These are phyloP conservation scores for Globisporangium nunn DNA, from an alignment of 352 stramenopile genomes.

Conservation along the genomic window DNA sequence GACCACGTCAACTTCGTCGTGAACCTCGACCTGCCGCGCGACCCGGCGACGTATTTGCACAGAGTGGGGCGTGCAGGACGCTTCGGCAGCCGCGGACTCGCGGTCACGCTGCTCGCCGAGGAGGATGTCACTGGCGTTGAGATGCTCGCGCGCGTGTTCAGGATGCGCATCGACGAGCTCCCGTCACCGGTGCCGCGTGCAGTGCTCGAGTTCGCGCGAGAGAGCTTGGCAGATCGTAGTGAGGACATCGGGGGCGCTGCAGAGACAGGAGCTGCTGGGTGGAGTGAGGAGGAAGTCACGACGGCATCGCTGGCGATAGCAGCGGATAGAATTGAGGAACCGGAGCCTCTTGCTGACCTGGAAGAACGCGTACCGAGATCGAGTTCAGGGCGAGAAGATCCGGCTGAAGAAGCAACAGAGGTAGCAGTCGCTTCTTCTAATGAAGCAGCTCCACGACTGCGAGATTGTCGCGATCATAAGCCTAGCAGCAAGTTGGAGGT, in stretches of 20 bases:
- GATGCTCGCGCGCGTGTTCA: constrained; percentile 57
- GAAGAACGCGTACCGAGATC: background rate
- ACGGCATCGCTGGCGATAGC: background rate
- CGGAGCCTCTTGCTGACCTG: background rate
- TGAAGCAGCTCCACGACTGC: background rate
- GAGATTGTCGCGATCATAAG: background rate
- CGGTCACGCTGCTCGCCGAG: constrained; percentile 49
- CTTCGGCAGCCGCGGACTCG: constrained; percentile 68
- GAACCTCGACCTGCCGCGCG: constrained; percentile 64
- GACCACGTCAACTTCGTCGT: constrained; percentile 78
- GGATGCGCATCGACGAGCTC: constrained; percentile 53
- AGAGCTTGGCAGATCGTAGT: constrained; percentile 1
- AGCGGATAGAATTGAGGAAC: background rate
- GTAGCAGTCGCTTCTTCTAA: background rate
- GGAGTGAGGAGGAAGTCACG: background rate
- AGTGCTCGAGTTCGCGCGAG: constrained; percentile 21
- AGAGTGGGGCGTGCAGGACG: constrained; percentile 65
- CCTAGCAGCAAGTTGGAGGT: background rate
- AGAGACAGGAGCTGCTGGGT: background rate
- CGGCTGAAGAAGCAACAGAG: background rate
- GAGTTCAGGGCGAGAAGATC: background rate
- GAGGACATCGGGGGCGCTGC: constrained; percentile 6
- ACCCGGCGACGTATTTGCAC: constrained; percentile 75
- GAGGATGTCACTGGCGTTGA: constrained; percentile 47
- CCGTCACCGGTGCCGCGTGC: constrained; percentile 35